A percentile compares a stretch with the other conserved stretches of the same genome.
Conservation (phyloP, 2,329 filamentous ascomycete species). For the Cladophialophora immunda region DNA sequence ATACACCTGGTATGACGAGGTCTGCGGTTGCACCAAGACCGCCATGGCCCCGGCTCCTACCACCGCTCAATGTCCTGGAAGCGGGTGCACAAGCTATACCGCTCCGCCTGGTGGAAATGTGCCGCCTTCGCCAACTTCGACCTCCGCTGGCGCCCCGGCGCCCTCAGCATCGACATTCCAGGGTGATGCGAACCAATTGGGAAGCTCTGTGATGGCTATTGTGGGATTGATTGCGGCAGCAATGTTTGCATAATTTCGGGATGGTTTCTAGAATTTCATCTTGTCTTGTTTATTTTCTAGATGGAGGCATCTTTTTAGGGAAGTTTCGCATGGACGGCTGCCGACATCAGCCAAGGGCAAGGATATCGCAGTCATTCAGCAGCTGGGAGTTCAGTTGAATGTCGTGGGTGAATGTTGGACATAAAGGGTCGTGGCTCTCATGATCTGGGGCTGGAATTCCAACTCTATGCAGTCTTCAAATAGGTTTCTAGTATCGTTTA, state of each 20-base stretch:
- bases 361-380: not conserved
- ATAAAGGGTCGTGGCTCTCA: slow-evolving; percentile 20
- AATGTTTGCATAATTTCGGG: slow-evolving; percentile 24
- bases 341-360: not conserved
- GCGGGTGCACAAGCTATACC: slow-evolving; percentile 30
- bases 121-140: slow-evolving; percentile 15
- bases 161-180: slow-evolving; percentile 23
- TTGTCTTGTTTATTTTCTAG: slow-evolving; percentile 8
- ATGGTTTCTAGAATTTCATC: not conserved
- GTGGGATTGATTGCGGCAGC: slow-evolving; percentile 28
- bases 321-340: not conserved
- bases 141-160: slow-evolving; percentile 12
- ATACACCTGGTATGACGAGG: slow-evolving; percentile 36
- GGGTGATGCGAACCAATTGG: slow-evolving; percentile 31
- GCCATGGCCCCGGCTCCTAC: slow-evolving; percentile 31
- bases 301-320: slow-evolving; percentile 10
- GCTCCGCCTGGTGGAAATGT: slow-evolving; percentile 30
- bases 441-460: slow-evolving; percentile 6
- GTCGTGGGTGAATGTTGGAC: slow-evolving; percentile 1
- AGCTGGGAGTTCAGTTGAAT: slow-evolving; percentile 2
- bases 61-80: slow-evolving; percentile 17
- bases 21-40: slow-evolving; percentile 35
- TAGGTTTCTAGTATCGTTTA: slow-evolving; percentile 24
- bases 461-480: slow-evolving; percentile 22
- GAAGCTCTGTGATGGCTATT: slow-evolving; percentile 26